A percentile compares a stretch with the other conserved stretches of the same genome.
These are phyloP conservation scores for Thelephora ganbajun DNA, from an alignment of 768 basidiomycete genomes.

Conservation along the genomic window DNA sequence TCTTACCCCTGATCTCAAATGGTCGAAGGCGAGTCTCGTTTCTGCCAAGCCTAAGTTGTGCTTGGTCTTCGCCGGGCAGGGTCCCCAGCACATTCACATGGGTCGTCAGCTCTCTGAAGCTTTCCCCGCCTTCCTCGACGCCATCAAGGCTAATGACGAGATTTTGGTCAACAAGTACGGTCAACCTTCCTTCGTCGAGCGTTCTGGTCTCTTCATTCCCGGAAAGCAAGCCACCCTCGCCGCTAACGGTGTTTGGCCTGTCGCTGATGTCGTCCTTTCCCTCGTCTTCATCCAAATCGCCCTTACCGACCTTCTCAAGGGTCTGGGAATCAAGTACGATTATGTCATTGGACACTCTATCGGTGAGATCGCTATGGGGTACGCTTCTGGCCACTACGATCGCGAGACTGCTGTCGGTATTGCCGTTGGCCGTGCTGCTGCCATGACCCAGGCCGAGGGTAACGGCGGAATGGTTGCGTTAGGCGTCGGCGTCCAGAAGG, in stretches of 20 bases:
- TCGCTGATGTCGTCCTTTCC: constrained; percentile 19
- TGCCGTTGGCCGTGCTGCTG: constrained; percentile 21
- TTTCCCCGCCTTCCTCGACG: constrained; percentile 18
- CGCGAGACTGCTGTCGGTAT: constrained; percentile 21
- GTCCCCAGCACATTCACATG: constrained; percentile 22
- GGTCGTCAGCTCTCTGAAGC: constrained; percentile 21
- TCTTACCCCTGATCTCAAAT: constrained; percentile 13
- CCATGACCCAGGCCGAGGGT: constrained; percentile 20
- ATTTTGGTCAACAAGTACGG: constrained; percentile 15
- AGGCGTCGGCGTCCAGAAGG: constrained; percentile 19
- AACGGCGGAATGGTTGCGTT: constrained; percentile 24
- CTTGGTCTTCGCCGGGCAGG: constrained; percentile 22
- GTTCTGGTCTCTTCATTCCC: constrained; percentile 20
- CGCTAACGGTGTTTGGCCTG: constrained; percentile 18
- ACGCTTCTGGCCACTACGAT: constrained; percentile 22
- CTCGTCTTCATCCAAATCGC: constrained; percentile 21
- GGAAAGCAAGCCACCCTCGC: constrained; percentile 12
- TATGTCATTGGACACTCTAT: constrained; percentile 20
- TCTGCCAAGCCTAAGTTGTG: constrained; percentile 20
- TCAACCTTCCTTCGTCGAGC: constrained; percentile 19
- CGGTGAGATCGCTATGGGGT: constrained; percentile 24
- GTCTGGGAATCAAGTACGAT: constrained; percentile 19
- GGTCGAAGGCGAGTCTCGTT: constrained; percentile 17
- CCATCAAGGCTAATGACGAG: constrained; percentile 19
- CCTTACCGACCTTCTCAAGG: constrained; percentile 19